These are phyloP conservation scores for Cymbopogon flexuosus DNA, from an alignment of 202 grass and related monocot species.

Conservation along the genomic window DNA sequence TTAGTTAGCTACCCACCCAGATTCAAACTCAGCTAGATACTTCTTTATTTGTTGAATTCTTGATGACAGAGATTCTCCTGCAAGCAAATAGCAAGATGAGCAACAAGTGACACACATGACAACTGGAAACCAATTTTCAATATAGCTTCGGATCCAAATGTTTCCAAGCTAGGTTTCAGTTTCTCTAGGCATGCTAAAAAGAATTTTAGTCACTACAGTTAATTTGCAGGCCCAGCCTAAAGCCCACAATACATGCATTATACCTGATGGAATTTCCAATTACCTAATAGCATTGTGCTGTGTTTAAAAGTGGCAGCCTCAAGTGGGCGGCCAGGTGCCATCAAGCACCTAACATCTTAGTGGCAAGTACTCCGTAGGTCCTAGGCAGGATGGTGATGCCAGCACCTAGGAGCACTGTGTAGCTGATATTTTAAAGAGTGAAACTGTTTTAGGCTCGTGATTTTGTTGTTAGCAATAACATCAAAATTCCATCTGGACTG, in stretches of 20 bases:
- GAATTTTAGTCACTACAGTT: neutral
- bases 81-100: constrained; percentile 35
- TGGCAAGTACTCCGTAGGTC: neutral
- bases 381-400: neutral
- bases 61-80: constrained; percentile 61
- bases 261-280: constrained; percentile 1
- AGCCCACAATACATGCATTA: constrained; percentile 1
- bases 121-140: constrained; percentile 1
- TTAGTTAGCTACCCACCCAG: constrained; percentile 52
- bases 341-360: neutral
- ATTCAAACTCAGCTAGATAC: constrained; percentile 84
- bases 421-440: neutral
- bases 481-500: neutral
- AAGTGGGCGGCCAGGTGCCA: neutral
- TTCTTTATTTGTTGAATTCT: constrained; percentile 89
- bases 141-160: constrained; percentile 23
- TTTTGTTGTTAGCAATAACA: constrained; percentile 26
- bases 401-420: neutral
- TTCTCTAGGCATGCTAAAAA: constrained; percentile 11
- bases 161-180: constrained; percentile 18
- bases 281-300: neutral
- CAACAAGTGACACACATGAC: constrained; percentile 6
- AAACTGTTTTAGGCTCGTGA: neutral
- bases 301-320: neutral
- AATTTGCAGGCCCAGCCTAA: neutral